These are phyloP conservation scores for maize (Zea mays) DNA, from an alignment of 176 grass and related monocot species.

Conservation along the genomic window DNA sequence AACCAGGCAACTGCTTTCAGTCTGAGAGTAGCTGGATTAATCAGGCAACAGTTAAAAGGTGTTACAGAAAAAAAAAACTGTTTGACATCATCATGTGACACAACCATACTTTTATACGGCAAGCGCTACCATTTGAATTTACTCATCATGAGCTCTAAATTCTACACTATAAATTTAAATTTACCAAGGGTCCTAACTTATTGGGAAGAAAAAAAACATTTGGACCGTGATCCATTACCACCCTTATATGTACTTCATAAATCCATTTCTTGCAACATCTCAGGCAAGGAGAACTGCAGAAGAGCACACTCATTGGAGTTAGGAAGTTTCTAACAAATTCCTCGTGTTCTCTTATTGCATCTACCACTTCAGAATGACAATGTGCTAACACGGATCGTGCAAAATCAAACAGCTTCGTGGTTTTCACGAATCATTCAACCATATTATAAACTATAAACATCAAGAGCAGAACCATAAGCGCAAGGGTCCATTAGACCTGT, in stretches of 20 bases:
- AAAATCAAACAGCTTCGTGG: neutral
- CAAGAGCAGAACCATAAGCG: neutral
- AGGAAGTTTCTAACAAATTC: constrained; percentile 3
- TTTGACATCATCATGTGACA: neutral
- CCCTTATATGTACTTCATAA: too few relatives aligned
- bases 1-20: neutral
- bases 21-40: neutral
- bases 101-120: neutral
- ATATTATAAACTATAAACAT: neutral
- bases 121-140: neutral
- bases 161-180: too few relatives aligned
- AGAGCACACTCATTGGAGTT: neutral
- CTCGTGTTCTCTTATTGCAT: too few relatives aligned
- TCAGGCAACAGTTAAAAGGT: too few relatives aligned
- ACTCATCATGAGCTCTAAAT: too few relatives aligned
- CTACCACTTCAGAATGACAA: neutral
- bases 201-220: too few relatives aligned
- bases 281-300: neutral
- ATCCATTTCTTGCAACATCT: too few relatives aligned
- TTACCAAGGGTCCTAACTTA: too few relatives aligned
- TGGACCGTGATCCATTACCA: too few relatives aligned
- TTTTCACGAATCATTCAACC: neutral
- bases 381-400: neutral
- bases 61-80: too few relatives aligned
- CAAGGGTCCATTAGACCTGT: too few relatives aligned